Evolutionary conservation across 345 rosid genomes (phyloP).

Genomic region (Arabis alpina): DNA sequence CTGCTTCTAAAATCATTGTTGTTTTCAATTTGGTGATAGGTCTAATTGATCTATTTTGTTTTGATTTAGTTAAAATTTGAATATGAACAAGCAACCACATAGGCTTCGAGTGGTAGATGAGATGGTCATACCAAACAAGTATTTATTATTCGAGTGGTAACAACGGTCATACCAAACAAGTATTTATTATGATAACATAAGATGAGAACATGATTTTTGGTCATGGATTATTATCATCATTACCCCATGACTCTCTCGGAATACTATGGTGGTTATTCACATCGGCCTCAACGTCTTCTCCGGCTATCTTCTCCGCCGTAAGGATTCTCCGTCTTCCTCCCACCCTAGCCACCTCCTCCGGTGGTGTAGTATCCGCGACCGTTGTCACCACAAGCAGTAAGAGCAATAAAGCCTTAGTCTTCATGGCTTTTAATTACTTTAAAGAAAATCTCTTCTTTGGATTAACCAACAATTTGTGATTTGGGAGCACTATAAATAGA

Average conservation of each 20-base stretch:
- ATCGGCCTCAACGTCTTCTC: constrained; percentile 29
- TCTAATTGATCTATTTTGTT: not conserved
- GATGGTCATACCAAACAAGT: no score
- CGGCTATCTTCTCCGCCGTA: not conserved
- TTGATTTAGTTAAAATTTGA: not conserved
- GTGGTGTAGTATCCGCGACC: not conserved
- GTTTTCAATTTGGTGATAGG: not conserved
- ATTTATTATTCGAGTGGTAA: no score
- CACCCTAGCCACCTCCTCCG: not conserved
- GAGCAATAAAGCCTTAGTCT: constrained; percentile 9
- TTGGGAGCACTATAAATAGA: constrained; percentile 14
- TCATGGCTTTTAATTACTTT: constrained; percentile 9
- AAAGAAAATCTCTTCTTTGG: not conserved
- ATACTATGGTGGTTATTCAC: constrained; percentile 43
- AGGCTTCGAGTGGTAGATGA: not conserved
- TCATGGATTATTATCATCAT: constrained; percentile 7
- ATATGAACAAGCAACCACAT: not conserved
- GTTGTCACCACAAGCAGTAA: constrained; percentile 4
- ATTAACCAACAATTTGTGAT: not conserved
- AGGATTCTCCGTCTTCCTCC: not conserved
- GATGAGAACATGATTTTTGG: no score
- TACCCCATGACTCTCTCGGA: constrained; percentile 42
- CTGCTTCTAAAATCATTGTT: not conserved
- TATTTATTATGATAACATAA: no score
- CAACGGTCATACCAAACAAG: not conserved